Base-by-base conservation (phyloP, 2,329 filamentous ascomycete species). In the Stemphylium vesicarium region DNA sequence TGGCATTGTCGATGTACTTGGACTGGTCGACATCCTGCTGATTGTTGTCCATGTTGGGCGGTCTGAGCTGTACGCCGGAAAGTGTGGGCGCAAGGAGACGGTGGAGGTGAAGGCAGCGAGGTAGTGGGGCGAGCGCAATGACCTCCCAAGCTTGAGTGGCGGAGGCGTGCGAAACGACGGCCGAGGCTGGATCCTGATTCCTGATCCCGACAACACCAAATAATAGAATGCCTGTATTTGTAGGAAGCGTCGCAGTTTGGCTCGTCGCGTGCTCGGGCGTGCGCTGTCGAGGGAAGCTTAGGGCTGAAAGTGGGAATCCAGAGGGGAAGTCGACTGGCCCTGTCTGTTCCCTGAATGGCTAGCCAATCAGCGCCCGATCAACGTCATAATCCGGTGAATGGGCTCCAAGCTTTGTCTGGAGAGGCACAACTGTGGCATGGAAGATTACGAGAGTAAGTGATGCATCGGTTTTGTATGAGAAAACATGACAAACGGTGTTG, bases 1-100 rank as follows among this genome's bases (percentile, higher is more conserved):
- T 89, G 68, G 91, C 90, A 85, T 92, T 94, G 80, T 96, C 92
- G 74, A 97, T 73, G 69, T 80, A 81, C 64, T 77, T 70, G 40
- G 73, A 66, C 62, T 78, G 77, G 64, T 76, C 73, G 57, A 69
- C 59, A 20, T 67, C 63, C 43, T 71, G 69, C 51, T 64, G 63
- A 41, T 67, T 69, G 65, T 64, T 71, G 26, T 75, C 72, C 73
- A 76, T 76, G 61, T 41, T 68, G 68, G 66, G 63, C 67, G 58
- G 57, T 47, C 53, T 56, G 47, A 63, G 57, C 53, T 54, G 49
- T 47, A 48, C 31, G 57, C 37, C 56, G 56, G 49, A 37, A 59
- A 62, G 62, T 66, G 65, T 63, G 59, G 63, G 60, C 60, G 61
- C 60, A 43, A 60, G 57, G 59, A 36, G 58, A 59, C 47, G 64